Percentiles rank a stretch among this genome's conserved stretches.
These are phyloP conservation scores for Lactarius pseudohatsudake DNA, from an alignment of 768 basidiomycete species.

Conservation along the genomic window DNA sequence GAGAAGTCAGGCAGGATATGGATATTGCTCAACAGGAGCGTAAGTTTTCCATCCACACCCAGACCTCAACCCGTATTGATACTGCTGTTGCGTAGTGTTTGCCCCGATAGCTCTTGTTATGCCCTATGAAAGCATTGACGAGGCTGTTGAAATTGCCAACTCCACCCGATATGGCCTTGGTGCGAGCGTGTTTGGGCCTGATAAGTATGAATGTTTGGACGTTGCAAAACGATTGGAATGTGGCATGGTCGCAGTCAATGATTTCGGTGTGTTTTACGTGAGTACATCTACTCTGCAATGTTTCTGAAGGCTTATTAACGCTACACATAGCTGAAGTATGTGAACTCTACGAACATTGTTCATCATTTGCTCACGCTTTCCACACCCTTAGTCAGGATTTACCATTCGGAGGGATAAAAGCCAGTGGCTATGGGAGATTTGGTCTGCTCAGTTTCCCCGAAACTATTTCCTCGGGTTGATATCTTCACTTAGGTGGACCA, in stretches of 20 bases:
- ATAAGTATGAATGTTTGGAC: slow-evolving; percentile 71
- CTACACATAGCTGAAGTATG: slow-evolving; percentile 61
- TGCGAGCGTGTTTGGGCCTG: slow-evolving; percentile 90
- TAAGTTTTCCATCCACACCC: slow-evolving; percentile 41
- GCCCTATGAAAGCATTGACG: slow-evolving; percentile 77
- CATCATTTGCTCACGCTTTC: slow-evolving; percentile 19
- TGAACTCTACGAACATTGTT: slow-evolving; percentile 26
- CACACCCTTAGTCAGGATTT: slow-evolving; percentile 71
- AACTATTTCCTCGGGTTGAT: slow-evolving; percentile 22
- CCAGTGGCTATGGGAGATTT: slow-evolving; percentile 91
- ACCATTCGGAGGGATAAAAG: slow-evolving; percentile 93
- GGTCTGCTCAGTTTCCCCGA: slow-evolving; percentile 45
- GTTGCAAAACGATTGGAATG: slow-evolving; percentile 84
- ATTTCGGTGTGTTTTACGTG: slow-evolving; percentile 88
- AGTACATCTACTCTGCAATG: slow-evolving; percentile 35
- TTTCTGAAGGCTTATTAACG: slow-evolving; percentile 28
- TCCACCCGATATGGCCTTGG: slow-evolving; percentile 87
- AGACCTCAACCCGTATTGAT: slow-evolving; percentile 13
- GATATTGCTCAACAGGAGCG: slow-evolving; percentile 79
- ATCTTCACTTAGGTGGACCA: slow-evolving; percentile 62
- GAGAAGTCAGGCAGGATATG: slow-evolving; percentile 67
- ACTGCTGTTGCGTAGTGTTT: slow-evolving; percentile 58
- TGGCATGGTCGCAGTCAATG: slow-evolving; percentile 97
- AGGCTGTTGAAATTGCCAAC: slow-evolving; percentile 88
- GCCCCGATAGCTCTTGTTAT: slow-evolving; percentile 89